These are phyloP conservation scores for Stropharia rugosoannulata DNA, from an alignment of 768 basidiomycete genomes.

Conservation along the genomic window DNA sequence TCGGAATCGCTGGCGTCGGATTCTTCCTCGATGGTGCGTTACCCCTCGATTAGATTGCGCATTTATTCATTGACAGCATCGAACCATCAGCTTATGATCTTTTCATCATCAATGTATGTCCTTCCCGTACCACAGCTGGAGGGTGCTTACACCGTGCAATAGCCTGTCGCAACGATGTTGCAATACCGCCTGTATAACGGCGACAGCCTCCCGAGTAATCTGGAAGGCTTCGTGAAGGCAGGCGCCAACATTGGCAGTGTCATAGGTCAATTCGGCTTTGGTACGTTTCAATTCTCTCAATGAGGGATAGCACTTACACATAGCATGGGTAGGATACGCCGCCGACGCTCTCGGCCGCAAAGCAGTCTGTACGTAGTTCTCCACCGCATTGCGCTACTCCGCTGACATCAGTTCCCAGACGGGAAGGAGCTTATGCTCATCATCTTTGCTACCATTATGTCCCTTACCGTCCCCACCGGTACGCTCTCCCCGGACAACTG, in stretches of 20 bases:
- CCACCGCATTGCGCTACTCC: not conserved
- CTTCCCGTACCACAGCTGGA: not conserved
- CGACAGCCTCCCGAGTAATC: constrained; percentile 39
- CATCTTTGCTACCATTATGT: constrained; percentile 70
- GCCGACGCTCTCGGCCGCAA: constrained; percentile 71
- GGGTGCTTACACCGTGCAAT: not conserved
- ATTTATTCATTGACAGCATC: not conserved
- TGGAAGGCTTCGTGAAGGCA: constrained; percentile 57
- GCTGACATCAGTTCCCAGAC: constrained; percentile 33
- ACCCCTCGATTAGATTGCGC: too few species aligned
- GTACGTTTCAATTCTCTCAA: constrained; percentile 19
- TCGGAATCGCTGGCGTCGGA: not conserved
- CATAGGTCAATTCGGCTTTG: constrained; percentile 56
- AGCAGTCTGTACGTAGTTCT: constrained; percentile 46
- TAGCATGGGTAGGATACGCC: constrained; percentile 43
- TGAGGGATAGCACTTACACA: not conserved
- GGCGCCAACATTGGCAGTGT: constrained; percentile 62
- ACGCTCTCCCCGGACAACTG: constrained; percentile 46
- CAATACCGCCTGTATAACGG: constrained; percentile 46
- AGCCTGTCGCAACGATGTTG: constrained; percentile 24
- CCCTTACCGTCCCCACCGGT: constrained; percentile 63
- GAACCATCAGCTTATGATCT: constrained; percentile 20
- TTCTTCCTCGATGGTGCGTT: constrained; percentile 3
- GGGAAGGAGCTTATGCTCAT: constrained; percentile 80
- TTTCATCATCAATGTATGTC: constrained; percentile 24